Base-by-base conservation (phyloP, 2,329 filamentous ascomycete genomes). In the Cyclaneusma minus region DNA sequence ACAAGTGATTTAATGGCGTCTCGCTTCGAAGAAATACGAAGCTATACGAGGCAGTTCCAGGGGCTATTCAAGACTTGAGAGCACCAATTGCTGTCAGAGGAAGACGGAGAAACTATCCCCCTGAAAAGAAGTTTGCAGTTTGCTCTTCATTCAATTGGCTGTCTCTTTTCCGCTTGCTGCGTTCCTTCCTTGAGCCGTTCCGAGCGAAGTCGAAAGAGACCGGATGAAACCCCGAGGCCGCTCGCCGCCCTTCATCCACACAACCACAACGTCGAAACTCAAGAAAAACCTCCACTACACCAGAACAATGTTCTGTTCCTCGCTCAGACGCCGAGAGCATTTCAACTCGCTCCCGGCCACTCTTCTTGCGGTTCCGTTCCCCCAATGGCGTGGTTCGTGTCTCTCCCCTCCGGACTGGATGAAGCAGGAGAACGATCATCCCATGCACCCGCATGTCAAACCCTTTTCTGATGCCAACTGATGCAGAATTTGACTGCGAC, bases 321-420 rank as follows among this genome's bases (percentile, higher is more conserved):
- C 37, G 7, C 29, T 50, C 15, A 40, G 46, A 21, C 43, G 37
- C 27, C 37, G 46, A 13, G 25, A 22, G 8, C 39, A 47, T 29
- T 49, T 43, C 43, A 30, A 34, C 13, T 31, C 31, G 8, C 25
- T 45, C 12, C 40, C 43, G 21, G 26, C 32, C n/a, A 36, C 21
- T 13, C 35, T 49, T 7, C 33, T 48, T 1, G 24, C 34, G 9
- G 28, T 28, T 10, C 26, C 40, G 21, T 13, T 25, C 20, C 36
- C 37, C 24, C 39, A 29, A 43, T 49, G 45, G 45, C 28, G 35
- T 43, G 47, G 47, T 47, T 21, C 25, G 29, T 21, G n/a, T n/a
- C n/a, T n/a, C n/a, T n/a, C n/a, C n/a, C n/a, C n/a, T n/a, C n/a
- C n/a, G n/a, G n/a, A n/a, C n/a, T n/a, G n/a, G n/a, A n/a, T n/a